These are phyloP conservation scores for Stereocaulon alpinum DNA, from an alignment of 495 filamentous ascomycete genomes.

Conservation along the genomic window DNA sequence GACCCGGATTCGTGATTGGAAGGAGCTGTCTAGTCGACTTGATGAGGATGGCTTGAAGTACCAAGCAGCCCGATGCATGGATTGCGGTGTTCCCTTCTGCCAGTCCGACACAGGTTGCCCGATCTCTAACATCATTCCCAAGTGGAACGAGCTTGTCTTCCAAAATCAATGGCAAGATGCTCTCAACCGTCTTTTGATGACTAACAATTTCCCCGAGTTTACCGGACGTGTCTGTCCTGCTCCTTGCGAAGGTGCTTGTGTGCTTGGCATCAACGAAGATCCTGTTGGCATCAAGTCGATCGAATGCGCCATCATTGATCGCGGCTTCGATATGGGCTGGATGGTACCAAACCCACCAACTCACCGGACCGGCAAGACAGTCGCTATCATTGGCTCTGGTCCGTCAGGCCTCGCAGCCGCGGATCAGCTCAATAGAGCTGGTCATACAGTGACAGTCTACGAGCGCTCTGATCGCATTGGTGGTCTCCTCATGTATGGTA, in stretches of 20 bases:
- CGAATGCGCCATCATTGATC: slow-evolving; percentile 98
- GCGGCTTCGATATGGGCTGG: slow-evolving; percentile 99
- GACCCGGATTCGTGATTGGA: slow-evolving; percentile 89
- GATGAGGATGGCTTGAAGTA: slow-evolving; percentile 98
- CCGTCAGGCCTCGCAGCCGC: slow-evolving; percentile 86
- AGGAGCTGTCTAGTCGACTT: slow-evolving; percentile 77
- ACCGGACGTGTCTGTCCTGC: slow-evolving; percentile 97
- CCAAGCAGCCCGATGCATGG: slow-evolving; percentile 97
- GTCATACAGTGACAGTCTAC: slow-evolving; percentile 87
- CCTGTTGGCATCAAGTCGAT: slow-evolving; percentile 99
- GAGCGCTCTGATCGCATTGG: slow-evolving; percentile 90
- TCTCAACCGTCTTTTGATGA: slow-evolving; percentile 90
- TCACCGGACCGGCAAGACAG: slow-evolving; percentile 77
- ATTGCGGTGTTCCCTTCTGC: slow-evolving; percentile 99
- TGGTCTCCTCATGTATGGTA: slow-evolving; percentile 96
- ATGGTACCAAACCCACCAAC: slow-evolving; percentile 80
- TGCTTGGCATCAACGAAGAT: slow-evolving; percentile 96
- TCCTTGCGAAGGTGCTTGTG: slow-evolving; percentile 95
- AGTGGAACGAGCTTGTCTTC: slow-evolving; percentile 96
- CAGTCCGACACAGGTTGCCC: slow-evolving; percentile 96
- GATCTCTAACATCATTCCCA: slow-evolving; percentile 98
- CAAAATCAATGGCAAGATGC: slow-evolving; percentile 92
- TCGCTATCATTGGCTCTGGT: slow-evolving; percentile 91
- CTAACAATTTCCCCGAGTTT: slow-evolving; percentile 99
- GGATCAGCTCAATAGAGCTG: slow-evolving; percentile 92